These are phyloP conservation scores for Podospora australis DNA, from an alignment of 495 filamentous ascomycete genomes.

Conservation along the genomic window DNA sequence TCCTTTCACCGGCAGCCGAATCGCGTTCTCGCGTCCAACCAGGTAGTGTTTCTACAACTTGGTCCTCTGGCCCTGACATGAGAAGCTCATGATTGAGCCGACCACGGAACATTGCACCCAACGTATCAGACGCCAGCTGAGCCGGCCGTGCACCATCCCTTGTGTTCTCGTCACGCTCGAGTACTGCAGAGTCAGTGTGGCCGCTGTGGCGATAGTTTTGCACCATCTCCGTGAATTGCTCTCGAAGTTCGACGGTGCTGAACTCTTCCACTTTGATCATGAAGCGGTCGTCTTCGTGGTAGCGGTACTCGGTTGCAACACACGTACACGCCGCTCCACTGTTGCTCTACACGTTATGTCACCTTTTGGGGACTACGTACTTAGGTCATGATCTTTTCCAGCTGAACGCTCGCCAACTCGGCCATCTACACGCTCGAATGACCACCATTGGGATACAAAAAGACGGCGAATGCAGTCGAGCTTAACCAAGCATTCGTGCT, in stretches of 20 bases:
- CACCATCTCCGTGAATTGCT: slow-evolving; percentile 28
- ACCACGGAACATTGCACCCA: slow-evolving; percentile 20
- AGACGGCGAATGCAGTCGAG: neutral
- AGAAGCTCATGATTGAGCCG: slow-evolving; percentile 8
- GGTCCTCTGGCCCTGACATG: slow-evolving; percentile 5
- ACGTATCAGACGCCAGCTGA: slow-evolving; percentile 21
- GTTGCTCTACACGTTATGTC: slow-evolving; percentile 26
- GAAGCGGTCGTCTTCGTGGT: slow-evolving; percentile 27
- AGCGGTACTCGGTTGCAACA: slow-evolving; percentile 36
- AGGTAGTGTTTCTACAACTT: slow-evolving; percentile 16
- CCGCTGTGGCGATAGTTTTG: slow-evolving; percentile 25
- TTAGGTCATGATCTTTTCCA: too few species aligned
- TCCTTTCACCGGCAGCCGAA: neutral
- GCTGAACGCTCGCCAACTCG: too few species aligned
- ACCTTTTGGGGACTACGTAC: too few species aligned
- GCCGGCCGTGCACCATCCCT: slow-evolving; percentile 17
- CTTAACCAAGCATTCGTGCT: neutral
- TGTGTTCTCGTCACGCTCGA: slow-evolving; percentile 15
- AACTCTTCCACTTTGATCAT: slow-evolving; percentile 30
- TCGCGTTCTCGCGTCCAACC: slow-evolving; percentile 12
- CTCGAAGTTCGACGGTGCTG: slow-evolving; percentile 21
- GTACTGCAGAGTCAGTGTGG: neutral
- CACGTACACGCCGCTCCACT: slow-evolving; percentile 35
- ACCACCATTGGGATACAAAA: too few species aligned
- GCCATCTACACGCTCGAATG: too few species aligned